Base-by-base conservation (phyloP, 2,329 filamentous ascomycete genomes). In the Microdochium trichocladiopsis region DNA sequence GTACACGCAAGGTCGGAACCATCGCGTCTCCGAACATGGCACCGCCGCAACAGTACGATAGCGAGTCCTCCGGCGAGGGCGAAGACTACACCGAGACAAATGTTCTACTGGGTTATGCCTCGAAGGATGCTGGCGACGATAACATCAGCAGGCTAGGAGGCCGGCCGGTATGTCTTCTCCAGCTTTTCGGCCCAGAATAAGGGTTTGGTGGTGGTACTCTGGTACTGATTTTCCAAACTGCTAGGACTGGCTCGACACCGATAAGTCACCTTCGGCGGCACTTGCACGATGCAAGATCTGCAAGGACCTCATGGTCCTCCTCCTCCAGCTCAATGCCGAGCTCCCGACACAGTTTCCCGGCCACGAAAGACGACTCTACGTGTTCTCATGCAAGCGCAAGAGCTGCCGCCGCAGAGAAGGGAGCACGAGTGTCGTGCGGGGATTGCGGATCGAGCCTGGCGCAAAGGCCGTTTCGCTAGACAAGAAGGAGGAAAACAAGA, bases 321-420 rank as follows among this genome's bases (percentile, higher is more conserved):
- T 99, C 2, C 80, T 99, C 48, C 91, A 99, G 69, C 80, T 99
- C 25, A 90, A 99, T 69, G 92, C 84, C 61, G 91, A 96, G 66
- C 78, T 97, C 3, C 92, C 91, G 14, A 87, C 93, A 52, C 79
- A 83, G 49, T 96, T 96, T 63, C 88, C 91, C 2, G 84, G 86
- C 52, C 90, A 97, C 69, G 90, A 96, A 63, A 80, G 94, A 59
- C 83, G 93, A 56, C 67, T 99, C 18, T 97, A 96, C 64, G 77
- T 99, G 12, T 91, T 95, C 67, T 82, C 82, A 18, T 99, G 94
- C 69, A 80, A 84, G 54, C 79, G 82, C 58, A 89, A 88, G 67
- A 75, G 82, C 11, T 99, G 94, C 66, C 82, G 88, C 61, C 80
- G 92, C 57, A 93, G 90, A 62, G 79, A 86, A 21, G 94, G 94